A percentile compares a stretch with the other conserved stretches of the same genome.
Conservation (phyloP, 2,329 filamentous ascomycete species). For the Pseudogymnoascus sp. region DNA sequence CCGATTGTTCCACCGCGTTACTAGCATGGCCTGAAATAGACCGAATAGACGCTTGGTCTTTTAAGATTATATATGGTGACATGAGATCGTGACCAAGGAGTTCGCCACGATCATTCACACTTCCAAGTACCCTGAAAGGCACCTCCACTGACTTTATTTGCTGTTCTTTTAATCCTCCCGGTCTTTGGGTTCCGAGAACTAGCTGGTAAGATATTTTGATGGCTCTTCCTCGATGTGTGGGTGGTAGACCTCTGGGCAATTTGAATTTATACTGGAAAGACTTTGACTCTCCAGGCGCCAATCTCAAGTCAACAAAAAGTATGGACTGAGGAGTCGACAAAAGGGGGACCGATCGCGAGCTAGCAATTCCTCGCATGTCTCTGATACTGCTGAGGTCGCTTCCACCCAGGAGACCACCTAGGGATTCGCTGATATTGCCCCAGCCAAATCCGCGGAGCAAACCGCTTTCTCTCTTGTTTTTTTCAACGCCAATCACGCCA, state of each 20-base stretch:
- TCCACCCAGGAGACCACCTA: slow-evolving; percentile 78
- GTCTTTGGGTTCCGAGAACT: slow-evolving; percentile 82
- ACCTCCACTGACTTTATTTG: slow-evolving; percentile 86
- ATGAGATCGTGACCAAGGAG: slow-evolving; percentile 90
- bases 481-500: slow-evolving; percentile 73
- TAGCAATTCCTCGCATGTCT: slow-evolving; percentile 84
- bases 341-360: slow-evolving; percentile 77
- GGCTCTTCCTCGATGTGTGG: slow-evolving; percentile 80
- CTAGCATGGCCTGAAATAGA: slow-evolving; percentile 20
- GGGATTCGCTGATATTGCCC: slow-evolving; percentile 76
- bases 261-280: slow-evolving; percentile 81
- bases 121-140: slow-evolving; percentile 86
- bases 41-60: slow-evolving; percentile 57
- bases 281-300: slow-evolving; percentile 80
- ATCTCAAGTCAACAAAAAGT: slow-evolving; percentile 82
- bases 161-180: slow-evolving; percentile 67
- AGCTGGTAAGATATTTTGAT: slow-evolving; percentile 91
- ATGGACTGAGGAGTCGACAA: slow-evolving; percentile 95
- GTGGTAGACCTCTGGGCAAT: slow-evolving; percentile 80
- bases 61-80: slow-evolving; percentile 82
- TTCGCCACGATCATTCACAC: slow-evolving; percentile 81
- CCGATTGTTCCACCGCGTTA: slow-evolving; percentile 17
- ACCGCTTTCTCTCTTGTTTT: slow-evolving; percentile 63
- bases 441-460: slow-evolving; percentile 80
- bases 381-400: slow-evolving; percentile 87